These are phyloP conservation scores for Penicillium sp. DNA, from an alignment of 2,329 filamentous ascomycete genomes.

Conservation along the genomic window DNA sequence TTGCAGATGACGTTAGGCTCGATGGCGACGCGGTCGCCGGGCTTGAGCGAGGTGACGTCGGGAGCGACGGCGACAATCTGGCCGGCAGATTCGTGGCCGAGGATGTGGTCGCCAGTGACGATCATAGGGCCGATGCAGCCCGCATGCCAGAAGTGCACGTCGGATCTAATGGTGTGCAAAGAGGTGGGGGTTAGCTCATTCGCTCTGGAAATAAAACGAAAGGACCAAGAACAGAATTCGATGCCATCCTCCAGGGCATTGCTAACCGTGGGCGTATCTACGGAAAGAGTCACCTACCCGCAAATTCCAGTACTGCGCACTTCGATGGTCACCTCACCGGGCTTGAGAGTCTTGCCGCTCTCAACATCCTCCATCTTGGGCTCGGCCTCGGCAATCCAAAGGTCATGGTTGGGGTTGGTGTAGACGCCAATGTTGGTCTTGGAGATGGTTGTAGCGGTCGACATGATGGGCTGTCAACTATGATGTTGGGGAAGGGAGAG, in stretches of 20 bases:
- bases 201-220: background rate
- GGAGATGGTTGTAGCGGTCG: slow-evolving; percentile 46
- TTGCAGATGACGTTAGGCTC: slow-evolving; percentile 94
- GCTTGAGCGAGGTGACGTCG: slow-evolving; percentile 73
- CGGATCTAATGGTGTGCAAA: slow-evolving; percentile 61
- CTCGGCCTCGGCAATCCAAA: slow-evolving; percentile 81
- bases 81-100: slow-evolving; percentile 88
- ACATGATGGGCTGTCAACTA: slow-evolving; percentile 25
- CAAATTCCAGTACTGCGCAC: slow-evolving; percentile 96
- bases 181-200: background rate
- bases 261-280: background rate
- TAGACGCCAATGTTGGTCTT: slow-evolving; percentile 95
- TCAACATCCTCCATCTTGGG: slow-evolving; percentile 75
- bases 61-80: slow-evolving; percentile 72
- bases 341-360: slow-evolving; percentile 67
- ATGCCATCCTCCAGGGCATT: background rate
- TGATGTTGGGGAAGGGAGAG: background rate
- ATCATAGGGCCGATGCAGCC: slow-evolving; percentile 97
- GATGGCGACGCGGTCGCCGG: slow-evolving; percentile 88
- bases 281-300: slow-evolving; percentile 61
- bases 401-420: slow-evolving; percentile 88
- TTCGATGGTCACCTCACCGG: slow-evolving; percentile 83
- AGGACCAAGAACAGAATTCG: background rate
- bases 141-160: slow-evolving; percentile 96
- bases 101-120: slow-evolving; percentile 82